These are phyloP conservation scores for Ilyonectria destructans DNA, from an alignment of 2,329 filamentous ascomycete genomes.

Conservation along the genomic window DNA sequence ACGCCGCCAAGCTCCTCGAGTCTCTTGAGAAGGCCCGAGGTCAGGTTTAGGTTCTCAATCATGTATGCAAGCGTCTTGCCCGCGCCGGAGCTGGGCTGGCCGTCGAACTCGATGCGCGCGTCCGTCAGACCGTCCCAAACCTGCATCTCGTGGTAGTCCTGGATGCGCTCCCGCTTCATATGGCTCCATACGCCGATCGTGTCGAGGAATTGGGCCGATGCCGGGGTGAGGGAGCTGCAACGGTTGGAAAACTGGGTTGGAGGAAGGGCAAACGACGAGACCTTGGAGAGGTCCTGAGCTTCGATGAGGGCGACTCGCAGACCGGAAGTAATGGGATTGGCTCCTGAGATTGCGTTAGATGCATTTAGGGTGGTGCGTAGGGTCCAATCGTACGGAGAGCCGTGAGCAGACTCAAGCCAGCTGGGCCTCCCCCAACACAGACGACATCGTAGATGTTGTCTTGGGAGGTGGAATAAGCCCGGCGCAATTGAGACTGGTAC, in stretches of 20 bases:
- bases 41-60: slow-evolving; percentile 94
- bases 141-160: slow-evolving; percentile 96
- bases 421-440: slow-evolving; percentile 91
- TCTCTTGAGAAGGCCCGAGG: slow-evolving; percentile 81
- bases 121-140: slow-evolving; percentile 97
- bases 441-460: slow-evolving; percentile 94
- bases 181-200: slow-evolving; percentile 89
- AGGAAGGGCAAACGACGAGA: slow-evolving; percentile 77
- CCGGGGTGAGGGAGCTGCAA: slow-evolving; percentile 93
- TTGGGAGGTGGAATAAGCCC: slow-evolving; percentile 61
- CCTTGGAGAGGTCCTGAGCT: slow-evolving; percentile 85
- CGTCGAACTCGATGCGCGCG: slow-evolving; percentile 91
- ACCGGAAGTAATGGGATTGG: slow-evolving; percentile 81
- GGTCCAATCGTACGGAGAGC: slow-evolving; percentile 74
- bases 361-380: background rate
- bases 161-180: slow-evolving; percentile 80
- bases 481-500: slow-evolving; percentile 54
- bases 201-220: slow-evolving; percentile 87
- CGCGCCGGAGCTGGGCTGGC: slow-evolving; percentile 66
- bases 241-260: slow-evolving; percentile 88
- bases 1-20: slow-evolving; percentile 80
- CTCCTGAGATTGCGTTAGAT: slow-evolving; percentile 66
- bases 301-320: slow-evolving; percentile 93
- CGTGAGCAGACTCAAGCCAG: slow-evolving; percentile 86
- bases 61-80: slow-evolving; percentile 89